Percentiles rank a stretch among this genome's conserved stretches.
Evolutionary conservation across 2,329 filamentous ascomycete species (phyloP).

Genomic region (Moelleriella libera): DNA sequence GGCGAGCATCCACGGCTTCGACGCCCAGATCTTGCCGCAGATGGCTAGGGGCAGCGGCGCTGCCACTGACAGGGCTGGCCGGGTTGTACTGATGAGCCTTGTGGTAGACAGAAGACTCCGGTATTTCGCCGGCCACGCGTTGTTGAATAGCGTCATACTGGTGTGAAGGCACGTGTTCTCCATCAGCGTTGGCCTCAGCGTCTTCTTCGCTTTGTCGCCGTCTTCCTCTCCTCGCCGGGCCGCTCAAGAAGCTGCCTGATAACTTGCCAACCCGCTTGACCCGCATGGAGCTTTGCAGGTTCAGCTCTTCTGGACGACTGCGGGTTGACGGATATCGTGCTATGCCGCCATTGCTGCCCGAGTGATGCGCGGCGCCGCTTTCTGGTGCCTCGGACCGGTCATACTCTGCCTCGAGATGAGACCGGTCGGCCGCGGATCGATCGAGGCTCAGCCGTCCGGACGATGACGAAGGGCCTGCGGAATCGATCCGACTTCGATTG

Average conservation of each 20-base stretch:
- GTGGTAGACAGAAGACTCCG: slow-evolving; percentile 29
- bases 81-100: slow-evolving; percentile 33
- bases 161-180: slow-evolving; percentile 22
- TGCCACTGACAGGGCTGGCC: slow-evolving; percentile 43
- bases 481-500: slow-evolving; percentile 21
- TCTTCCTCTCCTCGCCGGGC: slow-evolving; percentile 63
- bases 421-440: slow-evolving; percentile 18
- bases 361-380: slow-evolving; percentile 30
- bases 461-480: slow-evolving; percentile 20
- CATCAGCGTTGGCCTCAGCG: slow-evolving; percentile 28
- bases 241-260: slow-evolving; percentile 64
- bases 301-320: slow-evolving; percentile 47
- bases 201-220: slow-evolving; percentile 56
- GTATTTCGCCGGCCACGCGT: slow-evolving; percentile 22
- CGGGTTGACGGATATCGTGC: slow-evolving; percentile 37
- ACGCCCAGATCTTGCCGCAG: slow-evolving; percentile 24
- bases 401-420: slow-evolving; percentile 26
- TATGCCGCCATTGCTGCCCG: slow-evolving; percentile 35
- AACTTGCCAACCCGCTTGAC: slow-evolving; percentile 65
- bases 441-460: slow-evolving; percentile 21
- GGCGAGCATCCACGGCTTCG: slow-evolving; percentile 17
- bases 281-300: slow-evolving; percentile 59
- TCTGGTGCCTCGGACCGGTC: slow-evolving; percentile 33
- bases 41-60: slow-evolving; percentile 25
- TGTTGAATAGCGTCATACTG: slow-evolving; percentile 26